These are phyloP conservation scores for Pythium aristosporum DNA, from an alignment of 352 stramenopile species.

Conservation along the genomic window DNA sequence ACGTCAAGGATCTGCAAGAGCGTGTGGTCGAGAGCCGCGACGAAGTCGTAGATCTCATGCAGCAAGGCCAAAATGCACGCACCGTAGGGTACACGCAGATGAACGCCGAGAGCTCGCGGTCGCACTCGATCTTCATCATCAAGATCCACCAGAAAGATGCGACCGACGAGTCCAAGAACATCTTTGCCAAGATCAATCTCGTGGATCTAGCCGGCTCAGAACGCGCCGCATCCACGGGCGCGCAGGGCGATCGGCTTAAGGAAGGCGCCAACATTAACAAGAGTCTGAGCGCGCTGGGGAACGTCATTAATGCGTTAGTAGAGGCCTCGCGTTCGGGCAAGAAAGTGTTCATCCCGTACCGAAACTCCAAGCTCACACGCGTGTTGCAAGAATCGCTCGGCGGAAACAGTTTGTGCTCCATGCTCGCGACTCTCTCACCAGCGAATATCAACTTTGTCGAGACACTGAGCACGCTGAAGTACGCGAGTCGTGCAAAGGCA, in stretches of 20 bases:
- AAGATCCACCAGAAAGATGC: constrained; percentile 93
- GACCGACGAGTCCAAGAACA: constrained; percentile 80
- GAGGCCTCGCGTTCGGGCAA: constrained; percentile 77
- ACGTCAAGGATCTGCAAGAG: constrained; percentile 91
- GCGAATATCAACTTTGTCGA: constrained; percentile 95
- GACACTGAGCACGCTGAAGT: constrained; percentile 95
- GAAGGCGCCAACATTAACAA: constrained; percentile 96
- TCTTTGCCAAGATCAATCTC: constrained; percentile 93
- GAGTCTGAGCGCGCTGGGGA: constrained; percentile 89
- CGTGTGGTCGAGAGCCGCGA: constrained; percentile 86
- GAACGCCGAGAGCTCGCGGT: constrained; percentile 92
- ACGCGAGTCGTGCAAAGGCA: constrained; percentile 92
- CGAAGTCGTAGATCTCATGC: constrained; percentile 83
- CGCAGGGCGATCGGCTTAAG: constrained; percentile 87
- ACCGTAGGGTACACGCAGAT: constrained; percentile 91
- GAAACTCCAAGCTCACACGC: constrained; percentile 94
- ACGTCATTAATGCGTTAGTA: constrained; percentile 93
- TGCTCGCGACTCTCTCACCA: constrained; percentile 94
- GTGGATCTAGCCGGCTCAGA: constrained; percentile 94
- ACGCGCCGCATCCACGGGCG: constrained; percentile 88
- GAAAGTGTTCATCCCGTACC: constrained; percentile 92
- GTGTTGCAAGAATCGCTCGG: constrained; percentile 92
- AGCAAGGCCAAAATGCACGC: constrained; percentile 56
- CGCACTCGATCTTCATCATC: constrained; percentile 96
- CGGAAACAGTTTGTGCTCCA: constrained; percentile 94